Conservation (phyloP, 2,329 filamentous ascomycete genomes). For the Chalaropsis thielavioides region DNA sequence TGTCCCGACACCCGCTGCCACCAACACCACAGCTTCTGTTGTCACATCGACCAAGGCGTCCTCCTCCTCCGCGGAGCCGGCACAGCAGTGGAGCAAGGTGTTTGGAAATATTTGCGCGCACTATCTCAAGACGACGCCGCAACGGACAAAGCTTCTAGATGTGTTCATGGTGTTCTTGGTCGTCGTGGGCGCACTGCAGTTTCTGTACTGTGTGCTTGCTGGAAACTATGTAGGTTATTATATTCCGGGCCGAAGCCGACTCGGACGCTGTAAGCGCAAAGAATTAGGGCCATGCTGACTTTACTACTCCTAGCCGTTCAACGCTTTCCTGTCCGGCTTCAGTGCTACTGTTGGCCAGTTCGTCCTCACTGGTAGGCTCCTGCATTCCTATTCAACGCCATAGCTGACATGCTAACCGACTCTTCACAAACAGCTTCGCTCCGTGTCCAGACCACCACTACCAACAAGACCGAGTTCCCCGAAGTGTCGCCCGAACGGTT, state of each 20-base stretch:
- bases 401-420: not conserved
- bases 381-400: not conserved
- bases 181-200: conserved; percentile 76
- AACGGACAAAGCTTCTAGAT: conserved; percentile 85
- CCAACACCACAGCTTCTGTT: conserved; percentile 16
- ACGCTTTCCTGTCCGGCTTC: conserved; percentile 94
- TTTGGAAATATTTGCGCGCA: conserved; percentile 56
- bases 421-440: conserved; percentile 41
- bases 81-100: conserved; percentile 41
- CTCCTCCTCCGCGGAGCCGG: conserved; percentile 19
- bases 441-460: conserved; percentile 78
- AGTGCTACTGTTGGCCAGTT: conserved; percentile 92
- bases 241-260: not conserved
- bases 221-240: conserved; percentile 77
- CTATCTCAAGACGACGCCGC: conserved; percentile 69
- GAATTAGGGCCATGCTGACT: not conserved
- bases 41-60: conserved; percentile 18
- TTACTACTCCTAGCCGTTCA: conserved; percentile 60
- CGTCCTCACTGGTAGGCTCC: conserved; percentile 64
- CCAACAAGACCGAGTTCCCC: conserved; percentile 66
- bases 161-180: conserved; percentile 80
- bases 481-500: conserved; percentile 69
- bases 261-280: conserved; percentile 18
- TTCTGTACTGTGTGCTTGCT: conserved; percentile 77
- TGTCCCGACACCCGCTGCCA: conserved; percentile 15